phyloP scores from a whole-genome alignment of 805 yeast genomes.

The Pichia heedii region DNA sequence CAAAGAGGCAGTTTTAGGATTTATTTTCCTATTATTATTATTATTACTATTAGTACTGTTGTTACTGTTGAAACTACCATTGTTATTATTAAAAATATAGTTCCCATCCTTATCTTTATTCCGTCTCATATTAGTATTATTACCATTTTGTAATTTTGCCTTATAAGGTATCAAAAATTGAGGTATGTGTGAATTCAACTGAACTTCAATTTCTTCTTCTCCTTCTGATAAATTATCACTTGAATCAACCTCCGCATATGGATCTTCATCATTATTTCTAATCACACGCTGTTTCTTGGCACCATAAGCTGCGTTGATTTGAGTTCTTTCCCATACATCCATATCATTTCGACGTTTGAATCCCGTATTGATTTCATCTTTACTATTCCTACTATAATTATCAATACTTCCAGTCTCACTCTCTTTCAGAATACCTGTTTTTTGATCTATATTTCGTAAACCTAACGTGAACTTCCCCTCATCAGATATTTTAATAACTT shows the following conservation, averaged over 20 bases:
- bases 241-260: constrained; percentile 23
- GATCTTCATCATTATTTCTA: constrained; percentile 20
- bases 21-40: constrained; percentile 5
- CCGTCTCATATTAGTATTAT: background rate
- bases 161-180: constrained; percentile 38
- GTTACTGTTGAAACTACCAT: background rate
- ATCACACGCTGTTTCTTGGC: constrained; percentile 14
- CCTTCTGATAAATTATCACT: constrained; percentile 22
- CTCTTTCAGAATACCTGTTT: constrained; percentile 36
- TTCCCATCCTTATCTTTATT: background rate
- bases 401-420: constrained; percentile 1
- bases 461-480: constrained; percentile 49
- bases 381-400: background rate
- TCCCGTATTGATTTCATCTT: background rate
- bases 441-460: constrained; percentile 67
- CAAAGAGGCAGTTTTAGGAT: constrained; percentile 58
- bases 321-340: constrained; percentile 85
- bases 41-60: constrained; percentile 16
- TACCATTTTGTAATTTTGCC: constrained; percentile 1
- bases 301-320: constrained; percentile 39
- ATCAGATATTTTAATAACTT: constrained; percentile 35
- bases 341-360: constrained; percentile 9
- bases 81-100: too few relatives aligned
- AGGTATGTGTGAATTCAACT: constrained; percentile 62
- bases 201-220: constrained; percentile 62